A percentile compares a stretch with the other conserved stretches of the same genome.
phyloP scores from a whole-genome alignment of 2,329 filamentous ascomycete genomes.

The Diaporthe citri region DNA sequence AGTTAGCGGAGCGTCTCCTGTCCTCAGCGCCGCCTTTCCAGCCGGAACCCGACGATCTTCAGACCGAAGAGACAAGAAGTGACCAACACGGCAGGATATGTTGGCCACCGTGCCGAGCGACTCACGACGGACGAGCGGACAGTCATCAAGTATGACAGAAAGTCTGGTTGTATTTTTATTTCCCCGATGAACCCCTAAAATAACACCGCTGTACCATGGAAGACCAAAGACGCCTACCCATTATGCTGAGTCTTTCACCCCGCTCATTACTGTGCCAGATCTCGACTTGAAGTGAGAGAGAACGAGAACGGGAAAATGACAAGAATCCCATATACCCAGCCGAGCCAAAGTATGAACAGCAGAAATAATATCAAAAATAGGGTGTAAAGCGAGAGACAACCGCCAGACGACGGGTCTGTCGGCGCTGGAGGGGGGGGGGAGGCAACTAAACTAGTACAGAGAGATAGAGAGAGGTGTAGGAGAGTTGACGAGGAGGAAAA shows the following conservation, averaged over 20 bases:
- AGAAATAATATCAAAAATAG: constrained; percentile 11
- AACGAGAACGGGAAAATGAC: background rate
- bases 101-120: background rate
- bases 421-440: constrained; percentile 2
- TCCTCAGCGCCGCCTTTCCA: background rate
- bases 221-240: constrained; percentile 14
- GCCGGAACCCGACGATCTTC: too few relatives aligned
- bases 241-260: constrained; percentile 26
- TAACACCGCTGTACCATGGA: constrained; percentile 22
- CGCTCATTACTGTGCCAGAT: constrained; percentile 28
- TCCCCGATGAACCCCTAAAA: background rate
- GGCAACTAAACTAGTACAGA: constrained; percentile 20
- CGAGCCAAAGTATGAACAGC: constrained; percentile 30
- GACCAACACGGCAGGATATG: background rate
- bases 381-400: constrained; percentile 7
- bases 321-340: constrained; percentile 19
- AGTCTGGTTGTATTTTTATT: constrained; percentile 21
- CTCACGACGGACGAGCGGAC: background rate
- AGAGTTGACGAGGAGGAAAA: background rate
- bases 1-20: background rate
- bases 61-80: background rate
- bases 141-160: background rate
- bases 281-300: background rate
- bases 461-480: constrained; percentile 3
- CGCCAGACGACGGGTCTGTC: background rate